Base-by-base conservation (phyloP, 208 protist species). In the Endotrypanum monterogeii region DNA sequence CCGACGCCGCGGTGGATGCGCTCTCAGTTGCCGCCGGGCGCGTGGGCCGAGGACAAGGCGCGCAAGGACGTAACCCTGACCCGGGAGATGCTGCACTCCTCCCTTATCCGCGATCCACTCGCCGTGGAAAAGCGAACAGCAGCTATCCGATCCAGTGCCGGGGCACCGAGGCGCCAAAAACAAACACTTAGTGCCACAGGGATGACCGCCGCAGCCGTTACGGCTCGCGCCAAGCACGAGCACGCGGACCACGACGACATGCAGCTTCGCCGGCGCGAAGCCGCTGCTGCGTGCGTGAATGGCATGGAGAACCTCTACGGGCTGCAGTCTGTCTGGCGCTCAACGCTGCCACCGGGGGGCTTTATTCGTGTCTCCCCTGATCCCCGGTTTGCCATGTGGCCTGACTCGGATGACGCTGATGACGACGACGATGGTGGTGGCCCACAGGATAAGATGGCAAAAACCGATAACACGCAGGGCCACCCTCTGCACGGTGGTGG, bases 351-450 rank as follows among this genome's bases (percentile, higher is more conserved):
- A 16, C 92, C 92, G 2, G 67, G 73, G 16, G 92, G 92, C 1
- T 94, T 92, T 66, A 89, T 96, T 52, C 88, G 92, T 14, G 50
- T 91, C 18, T 67, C 65, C 35, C 92, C 92, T 2, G 82, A 88
- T 52, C 83, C 92, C 3, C 76, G 82, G 0, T 55, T 73, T 28
- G 92, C 88, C 12, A 96, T 96, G 92, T 96, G 89, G 90, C 88
- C 88, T 2, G 74, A 89, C 57, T 61, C 52, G 61, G 57, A 68
- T n/a, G 73, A 60, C 55, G 62, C 56, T 2, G 56, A 50, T 20
- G 25, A 44, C 9, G 55, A 50, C 35, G 65, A 30, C 6, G 55
- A 7, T 46, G 44, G 12, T 5, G 44, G 12, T 1, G 55, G 62
- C 41, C 23, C n/a, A 18, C 41, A 35, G 32, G 44, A 14, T 6